Base-by-base conservation (phyloP, 2,329 filamentous ascomycete species). In the Mariannaea elegans region DNA sequence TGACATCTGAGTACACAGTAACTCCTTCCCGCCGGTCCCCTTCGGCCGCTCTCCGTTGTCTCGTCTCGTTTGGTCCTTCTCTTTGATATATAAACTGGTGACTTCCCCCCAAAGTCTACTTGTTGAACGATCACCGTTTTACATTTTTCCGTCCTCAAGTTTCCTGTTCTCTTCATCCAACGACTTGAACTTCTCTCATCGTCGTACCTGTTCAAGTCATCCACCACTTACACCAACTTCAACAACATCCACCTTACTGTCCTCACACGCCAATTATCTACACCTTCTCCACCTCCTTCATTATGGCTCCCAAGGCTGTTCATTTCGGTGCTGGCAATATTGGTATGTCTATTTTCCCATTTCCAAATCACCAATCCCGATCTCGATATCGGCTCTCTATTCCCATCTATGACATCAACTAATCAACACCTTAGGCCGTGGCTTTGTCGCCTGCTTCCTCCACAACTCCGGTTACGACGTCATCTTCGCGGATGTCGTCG, bases 381-480 rank as follows among this genome's bases (percentile, higher is more conserved):
- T 18, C 32, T 42, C 18, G 27, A 13, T 47, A 18, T 54, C 31
- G 9, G 19, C 24, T 27, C 16, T 21, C 18, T 32, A 27, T 27
- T 9, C 13, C 24, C n/a, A 16, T 21, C 18, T 9, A 23, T 18
- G 32, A 50, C 19, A 34, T 29, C 38, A 31, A 65, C 61, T 67
- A 56, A 68, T 39, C 53, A n/a, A 24, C 12, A 8, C 7, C 21
- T 7, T 19, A 82, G 81, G 85, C 77, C 90, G 90, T 76, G 91
- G 92, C 77, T 95, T 95, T 70, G 92, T 95, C 55, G 92, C 90
- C 72, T 93, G 93, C 80, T 95, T 97, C 81, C 87, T 98, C 38
- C 92, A 97, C 83, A 90, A 96, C 78, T 95, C 94, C 12, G 94
- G 92, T 75, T 99, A 94, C 77, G 92, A 97, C 75, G 94, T 99